These are phyloP conservation scores for Trametes cingulata DNA, from an alignment of 768 basidiomycete species.

Conservation along the genomic window DNA sequence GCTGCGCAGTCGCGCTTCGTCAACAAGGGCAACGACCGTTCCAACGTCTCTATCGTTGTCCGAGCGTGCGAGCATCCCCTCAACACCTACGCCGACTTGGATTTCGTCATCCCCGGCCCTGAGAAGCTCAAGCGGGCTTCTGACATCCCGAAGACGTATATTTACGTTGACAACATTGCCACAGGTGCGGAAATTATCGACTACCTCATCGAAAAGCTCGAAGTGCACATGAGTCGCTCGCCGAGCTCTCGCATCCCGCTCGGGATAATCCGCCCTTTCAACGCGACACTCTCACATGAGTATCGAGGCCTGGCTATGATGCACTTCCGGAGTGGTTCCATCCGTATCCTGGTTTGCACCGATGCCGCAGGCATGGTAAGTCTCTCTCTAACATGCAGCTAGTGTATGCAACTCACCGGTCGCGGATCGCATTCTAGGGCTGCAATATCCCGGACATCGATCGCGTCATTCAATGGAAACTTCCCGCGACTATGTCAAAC, in stretches of 20 bases:
- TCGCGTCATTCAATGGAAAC: slow-evolving; percentile 41
- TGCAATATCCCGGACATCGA: slow-evolving; percentile 33
- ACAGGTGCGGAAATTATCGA: slow-evolving; percentile 20
- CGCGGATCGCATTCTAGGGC: slow-evolving; percentile 9
- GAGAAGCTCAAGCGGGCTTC: background rate
- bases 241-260: background rate
- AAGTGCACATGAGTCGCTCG: background rate
- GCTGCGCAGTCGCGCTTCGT: background rate
- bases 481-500: slow-evolving; percentile 30
- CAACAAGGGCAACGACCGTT: slow-evolving; percentile 28
- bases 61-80: slow-evolving; percentile 27
- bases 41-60: slow-evolving; percentile 30
- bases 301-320: slow-evolving; percentile 23
- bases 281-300: slow-evolving; percentile 20
- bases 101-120: slow-evolving; percentile 26
- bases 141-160: slow-evolving; percentile 30
- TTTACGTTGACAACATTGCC: slow-evolving; percentile 29
- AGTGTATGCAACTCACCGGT: background rate
- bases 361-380: slow-evolving; percentile 31
- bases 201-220: slow-evolving; percentile 1
- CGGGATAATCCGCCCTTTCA: slow-evolving; percentile 22
- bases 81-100: slow-evolving; percentile 27
- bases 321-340: slow-evolving; percentile 17
- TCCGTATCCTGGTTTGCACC: slow-evolving; percentile 28
- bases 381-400: background rate